Conservation (phyloP, 2,329 filamentous ascomycete genomes). For the Coleophoma crateriformis region DNA sequence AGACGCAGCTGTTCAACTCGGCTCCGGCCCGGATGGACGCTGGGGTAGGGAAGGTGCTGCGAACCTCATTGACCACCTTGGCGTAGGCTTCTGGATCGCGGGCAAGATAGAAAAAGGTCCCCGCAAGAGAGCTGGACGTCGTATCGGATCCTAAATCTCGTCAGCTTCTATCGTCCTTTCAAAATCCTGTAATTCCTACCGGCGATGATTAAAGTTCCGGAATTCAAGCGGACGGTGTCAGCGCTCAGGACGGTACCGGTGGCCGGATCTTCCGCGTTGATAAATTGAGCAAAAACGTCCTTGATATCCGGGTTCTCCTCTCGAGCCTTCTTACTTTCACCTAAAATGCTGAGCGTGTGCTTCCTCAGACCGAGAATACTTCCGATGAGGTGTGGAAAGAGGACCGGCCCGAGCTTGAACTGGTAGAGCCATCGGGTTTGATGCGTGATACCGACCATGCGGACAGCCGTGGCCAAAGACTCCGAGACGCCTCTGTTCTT, state of each 20-base stretch:
- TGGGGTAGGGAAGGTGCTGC: slow-evolving; percentile 26
- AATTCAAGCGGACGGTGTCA: slow-evolving; percentile 2
- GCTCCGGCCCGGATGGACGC: slow-evolving; percentile 23
- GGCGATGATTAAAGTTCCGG: slow-evolving; percentile 8
- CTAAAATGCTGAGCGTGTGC: slow-evolving; percentile 1
- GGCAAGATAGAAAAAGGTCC: slow-evolving; percentile 29
- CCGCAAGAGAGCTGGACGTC: slow-evolving; percentile 25
- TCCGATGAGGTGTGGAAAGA: slow-evolving; percentile 58
- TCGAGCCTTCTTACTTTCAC: neutral
- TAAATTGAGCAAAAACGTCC: slow-evolving; percentile 72
- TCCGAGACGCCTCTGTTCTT: slow-evolving; percentile 3
- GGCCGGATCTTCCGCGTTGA: slow-evolving; percentile 65
- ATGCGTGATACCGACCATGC: slow-evolving; percentile 1
- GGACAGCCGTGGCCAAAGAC: slow-evolving; percentile 2
- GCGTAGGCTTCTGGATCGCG: slow-evolving; percentile 21
- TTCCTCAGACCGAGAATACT: neutral
- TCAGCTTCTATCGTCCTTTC: neutral
- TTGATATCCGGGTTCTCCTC: slow-evolving; percentile 52
- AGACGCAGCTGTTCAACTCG: slow-evolving; percentile 29
- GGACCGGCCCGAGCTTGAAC: slow-evolving; percentile 57
- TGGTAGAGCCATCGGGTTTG: slow-evolving; percentile 56
- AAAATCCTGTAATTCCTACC: neutral
- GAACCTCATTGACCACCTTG: slow-evolving; percentile 25
- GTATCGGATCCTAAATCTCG: slow-evolving; percentile 22
- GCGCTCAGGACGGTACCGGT: slow-evolving; percentile 42